phyloP scores from a whole-genome alignment of 1,284 basidiomycete genomes.

The Austroboletus novae-zelandiae region DNA sequence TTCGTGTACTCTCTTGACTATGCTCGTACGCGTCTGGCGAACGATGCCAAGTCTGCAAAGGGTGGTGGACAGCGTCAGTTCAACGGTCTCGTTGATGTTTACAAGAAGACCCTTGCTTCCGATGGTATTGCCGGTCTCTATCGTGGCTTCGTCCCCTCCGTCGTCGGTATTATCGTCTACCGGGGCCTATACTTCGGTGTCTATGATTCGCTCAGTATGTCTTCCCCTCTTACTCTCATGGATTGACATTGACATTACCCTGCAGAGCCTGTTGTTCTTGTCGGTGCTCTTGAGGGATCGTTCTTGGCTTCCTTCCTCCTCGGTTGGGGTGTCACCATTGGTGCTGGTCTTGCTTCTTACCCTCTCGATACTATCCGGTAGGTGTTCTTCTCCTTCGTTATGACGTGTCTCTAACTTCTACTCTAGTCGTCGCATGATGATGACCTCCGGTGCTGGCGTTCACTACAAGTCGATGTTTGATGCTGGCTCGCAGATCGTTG shows the following conservation, averaged over 20 bases:
- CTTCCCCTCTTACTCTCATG: not conserved
- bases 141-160: constrained; percentile 93
- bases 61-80: constrained; percentile 91
- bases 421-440: constrained; percentile 91
- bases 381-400: constrained; percentile 26
- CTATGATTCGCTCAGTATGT: constrained; percentile 88
- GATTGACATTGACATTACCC: constrained; percentile 14
- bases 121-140: constrained; percentile 91
- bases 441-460: constrained; percentile 81
- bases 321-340: constrained; percentile 93
- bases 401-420: constrained; percentile 7
- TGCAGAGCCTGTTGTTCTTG: constrained; percentile 86
- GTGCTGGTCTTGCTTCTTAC: constrained; percentile 94
- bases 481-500: constrained; percentile 78
- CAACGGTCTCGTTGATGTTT: constrained; percentile 94
- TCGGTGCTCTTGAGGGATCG: constrained; percentile 84
- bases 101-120: constrained; percentile 88
- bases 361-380: constrained; percentile 92
- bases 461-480: constrained; percentile 95
- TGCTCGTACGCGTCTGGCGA: constrained; percentile 96
- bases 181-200: constrained; percentile 96
- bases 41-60: constrained; percentile 93
- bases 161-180: constrained; percentile 95
- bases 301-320: constrained; percentile 91
- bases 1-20: constrained; percentile 98